These are phyloP conservation scores for Micractinium sp. DNA, from an alignment of 139 green algal species.

Conservation along the genomic window DNA sequence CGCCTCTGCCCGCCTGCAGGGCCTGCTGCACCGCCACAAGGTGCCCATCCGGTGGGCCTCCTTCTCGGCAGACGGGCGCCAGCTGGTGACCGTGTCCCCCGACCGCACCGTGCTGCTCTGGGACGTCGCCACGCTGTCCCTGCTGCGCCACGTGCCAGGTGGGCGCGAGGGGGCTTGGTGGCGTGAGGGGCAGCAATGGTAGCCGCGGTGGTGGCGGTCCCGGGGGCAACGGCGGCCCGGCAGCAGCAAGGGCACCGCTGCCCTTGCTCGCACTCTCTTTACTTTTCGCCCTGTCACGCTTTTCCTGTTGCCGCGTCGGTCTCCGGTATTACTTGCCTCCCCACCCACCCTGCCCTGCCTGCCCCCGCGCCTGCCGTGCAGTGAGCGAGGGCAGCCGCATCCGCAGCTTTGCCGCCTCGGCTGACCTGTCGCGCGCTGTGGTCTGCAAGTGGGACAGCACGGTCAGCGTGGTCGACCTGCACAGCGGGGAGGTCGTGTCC, in stretches of 20 bases:
- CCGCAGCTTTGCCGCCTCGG: slow-evolving; percentile 62
- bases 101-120: slow-evolving; percentile 53
- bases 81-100: slow-evolving; percentile 52
- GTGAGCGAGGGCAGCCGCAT: slow-evolving; percentile 65
- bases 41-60: slow-evolving; percentile 47
- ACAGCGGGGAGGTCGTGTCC: slow-evolving; percentile 18
- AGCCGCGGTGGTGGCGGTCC: too few relatives aligned
- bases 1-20: not conserved
- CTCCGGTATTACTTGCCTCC: too few relatives aligned
- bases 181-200: too few relatives aligned
- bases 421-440: slow-evolving; percentile 43
- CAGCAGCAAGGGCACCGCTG: too few relatives aligned
- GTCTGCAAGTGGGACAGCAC: slow-evolving; percentile 73
- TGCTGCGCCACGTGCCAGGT: slow-evolving; percentile 58
- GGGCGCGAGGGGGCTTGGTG: not conserved
- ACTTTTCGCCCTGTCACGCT: too few relatives aligned
- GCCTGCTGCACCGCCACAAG: slow-evolving; percentile 45
- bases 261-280: too few relatives aligned
- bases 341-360: not conserved
- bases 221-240: too few relatives aligned
- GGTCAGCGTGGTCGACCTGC: slow-evolving; percentile 70
- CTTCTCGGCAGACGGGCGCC: slow-evolving; percentile 45
- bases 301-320: too few relatives aligned
- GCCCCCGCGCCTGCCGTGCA: slow-evolving; percentile 19
- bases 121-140: slow-evolving; percentile 37